Evolutionary conservation across 495 filamentous ascomycete genomes (phyloP), one percentile per base, ranked within the genome.

Genomic region (Trichoderma parareesei): DNA sequence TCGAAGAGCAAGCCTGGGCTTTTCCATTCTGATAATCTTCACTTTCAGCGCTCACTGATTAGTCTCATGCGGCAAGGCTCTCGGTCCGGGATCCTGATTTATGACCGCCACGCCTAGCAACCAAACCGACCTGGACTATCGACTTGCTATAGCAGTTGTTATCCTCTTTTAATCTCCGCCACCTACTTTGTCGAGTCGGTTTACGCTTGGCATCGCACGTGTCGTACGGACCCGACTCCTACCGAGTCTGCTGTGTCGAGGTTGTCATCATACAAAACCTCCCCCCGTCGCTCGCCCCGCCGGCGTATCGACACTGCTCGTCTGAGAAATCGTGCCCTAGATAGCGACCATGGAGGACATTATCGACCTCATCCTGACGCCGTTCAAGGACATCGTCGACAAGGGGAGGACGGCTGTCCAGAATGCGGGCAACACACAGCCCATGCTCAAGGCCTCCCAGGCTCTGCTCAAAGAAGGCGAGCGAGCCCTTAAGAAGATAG

Each of bases 391-490:
- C 53, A 74, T 78, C 59, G 73, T 77, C 37, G 75, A 74, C 37
- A 78, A 76, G 68, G 77, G 71, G 38, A 73, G 68, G 40, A 65
- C 60, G 62, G 76, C 76, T 0, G 68, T 74, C 65, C 69, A 70
- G 35, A 79, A 78, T 74, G 76, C 73, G 14, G 68, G 69, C 8
- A 69, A 69, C 37, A 71, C 72, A 16, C 63, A 74, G 53, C 70
- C 70, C 48, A 79, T 78, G 77, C 70, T 71, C 60, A 79, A 75
- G 69, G 74, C 73, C 46, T 74, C 75, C 16, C 75, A 77, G 65
- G 71, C 65, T 27, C 67, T 79, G 62, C 68, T 75, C 14, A 74
- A 69, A 61, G 75, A 76, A 65, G 76, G 74, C 44, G 75, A 79
- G 61, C 70, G 74, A 44, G 75, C 75, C 3, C 63, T 79, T 65